Conservation (phyloP, 2,329 filamentous ascomycete genomes). For the Dactylellina haptotyla region DNA sequence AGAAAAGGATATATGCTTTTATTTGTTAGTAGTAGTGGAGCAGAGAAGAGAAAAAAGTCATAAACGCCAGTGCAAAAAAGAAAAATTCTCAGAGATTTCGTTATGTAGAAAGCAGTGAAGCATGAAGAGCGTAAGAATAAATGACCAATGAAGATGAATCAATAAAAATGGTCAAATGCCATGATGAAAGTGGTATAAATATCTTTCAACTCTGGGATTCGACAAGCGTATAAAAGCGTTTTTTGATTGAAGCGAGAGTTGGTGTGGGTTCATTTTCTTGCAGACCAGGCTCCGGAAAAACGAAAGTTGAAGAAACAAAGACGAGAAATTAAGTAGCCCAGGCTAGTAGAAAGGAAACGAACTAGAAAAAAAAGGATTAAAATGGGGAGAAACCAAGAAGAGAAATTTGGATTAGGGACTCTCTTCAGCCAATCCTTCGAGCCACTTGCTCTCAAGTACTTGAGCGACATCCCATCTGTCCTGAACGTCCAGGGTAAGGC, state of each 20-base stretch:
- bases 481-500: conserved; percentile 68
- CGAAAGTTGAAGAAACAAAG: neutral
- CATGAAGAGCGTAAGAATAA: conserved; percentile 20
- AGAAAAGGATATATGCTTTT: conserved; percentile 34
- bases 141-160: conserved; percentile 31
- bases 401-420: conserved; percentile 46
- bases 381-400: conserved; percentile 14
- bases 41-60: conserved; percentile 10
- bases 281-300: neutral
- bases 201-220: conserved; percentile 56
- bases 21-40: too few relatives aligned
- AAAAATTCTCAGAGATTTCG: neutral
- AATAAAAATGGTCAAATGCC: conserved; percentile 27
- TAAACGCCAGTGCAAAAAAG: neutral
- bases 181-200: conserved; percentile 61
- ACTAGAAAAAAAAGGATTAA: conserved; percentile 11
- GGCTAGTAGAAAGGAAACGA: conserved; percentile 1
- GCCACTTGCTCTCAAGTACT: conserved; percentile 68
- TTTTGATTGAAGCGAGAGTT: conserved; percentile 11
- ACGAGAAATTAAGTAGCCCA: neutral
- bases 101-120: neutral
- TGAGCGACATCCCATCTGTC: conserved; percentile 69
- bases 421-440: conserved; percentile 61
- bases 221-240: conserved; percentile 5
- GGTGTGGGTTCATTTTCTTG: neutral